Percentiles rank a stretch among this genome's conserved stretches.
Conservation (phyloP, 2,329 filamentous ascomycete species). For the Alternaria conjuncta region DNA sequence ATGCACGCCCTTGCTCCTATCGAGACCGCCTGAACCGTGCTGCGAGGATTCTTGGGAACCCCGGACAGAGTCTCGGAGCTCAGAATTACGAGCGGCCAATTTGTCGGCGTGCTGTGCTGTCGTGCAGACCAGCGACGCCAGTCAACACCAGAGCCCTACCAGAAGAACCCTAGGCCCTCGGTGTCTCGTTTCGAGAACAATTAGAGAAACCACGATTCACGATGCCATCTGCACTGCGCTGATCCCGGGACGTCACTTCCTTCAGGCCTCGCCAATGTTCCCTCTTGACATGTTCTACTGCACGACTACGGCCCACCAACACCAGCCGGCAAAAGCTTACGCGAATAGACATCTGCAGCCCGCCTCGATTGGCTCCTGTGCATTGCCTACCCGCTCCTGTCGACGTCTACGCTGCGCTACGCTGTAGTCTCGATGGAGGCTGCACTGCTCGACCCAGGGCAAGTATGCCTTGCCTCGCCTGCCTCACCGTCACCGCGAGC, state of each 20-base stretch:
- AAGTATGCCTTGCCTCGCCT: slow-evolving; percentile 10
- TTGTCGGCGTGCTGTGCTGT: background rate
- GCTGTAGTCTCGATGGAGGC: background rate
- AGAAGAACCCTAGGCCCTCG: background rate
- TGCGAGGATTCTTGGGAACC: slow-evolving; percentile 4
- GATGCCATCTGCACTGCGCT: slow-evolving; percentile 3
- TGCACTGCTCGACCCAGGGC: background rate
- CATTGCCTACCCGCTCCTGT: background rate
- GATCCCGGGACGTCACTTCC: slow-evolving; percentile 23
- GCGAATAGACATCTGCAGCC: slow-evolving; percentile 10
- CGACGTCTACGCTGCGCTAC: background rate
- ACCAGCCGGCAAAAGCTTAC: slow-evolving; percentile 15
- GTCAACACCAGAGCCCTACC: background rate
- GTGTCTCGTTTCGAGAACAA: background rate
- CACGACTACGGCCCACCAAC: slow-evolving; percentile 14
- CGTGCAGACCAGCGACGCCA: background rate
- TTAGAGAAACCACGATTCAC: background rate
- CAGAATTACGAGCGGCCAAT: background rate
- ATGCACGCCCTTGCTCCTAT: slow-evolving; percentile 24
- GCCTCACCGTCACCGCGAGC: background rate
- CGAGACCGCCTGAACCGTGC: slow-evolving; percentile 33
- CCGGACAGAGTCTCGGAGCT: slow-evolving; percentile 1
- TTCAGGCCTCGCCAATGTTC: slow-evolving; percentile 10
- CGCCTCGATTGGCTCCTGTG: slow-evolving; percentile 15
- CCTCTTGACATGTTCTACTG: slow-evolving; percentile 18